phyloP scores from a whole-genome alignment of 805 yeast genomes.

The Starmerella lactis-condensi region DNA sequence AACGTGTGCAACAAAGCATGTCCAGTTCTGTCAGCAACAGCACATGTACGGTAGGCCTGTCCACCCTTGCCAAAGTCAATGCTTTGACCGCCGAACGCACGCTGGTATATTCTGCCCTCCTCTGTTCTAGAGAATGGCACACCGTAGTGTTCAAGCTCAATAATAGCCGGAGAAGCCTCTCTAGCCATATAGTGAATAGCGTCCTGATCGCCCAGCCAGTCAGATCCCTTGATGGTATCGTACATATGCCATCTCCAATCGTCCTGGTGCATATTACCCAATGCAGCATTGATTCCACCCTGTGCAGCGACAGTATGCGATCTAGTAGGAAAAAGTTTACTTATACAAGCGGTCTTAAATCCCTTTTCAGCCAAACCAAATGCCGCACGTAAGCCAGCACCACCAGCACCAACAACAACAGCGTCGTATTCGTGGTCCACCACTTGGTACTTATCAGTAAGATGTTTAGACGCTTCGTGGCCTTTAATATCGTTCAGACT shows the following conservation, averaged over 20 bases:
- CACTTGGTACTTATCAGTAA: conserved; percentile 63
- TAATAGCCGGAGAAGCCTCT: conserved; percentile 90
- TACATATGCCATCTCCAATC: conserved; percentile 99
- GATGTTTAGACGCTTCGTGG: conserved; percentile 33
- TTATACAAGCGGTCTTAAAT: conserved; percentile 89
- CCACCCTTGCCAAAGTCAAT: conserved; percentile 95
- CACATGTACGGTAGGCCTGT: conserved; percentile 98
- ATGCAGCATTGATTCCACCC: conserved; percentile 98
- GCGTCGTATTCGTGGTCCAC: conserved; percentile 97
- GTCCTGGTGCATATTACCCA: conserved; percentile 95
- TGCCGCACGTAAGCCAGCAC: conserved; percentile 97
- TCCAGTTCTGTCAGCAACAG: conserved; percentile 98
- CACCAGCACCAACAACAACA: conserved; percentile 97
- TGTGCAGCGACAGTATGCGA: conserved; percentile 99
- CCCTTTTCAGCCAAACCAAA: conserved; percentile 96
- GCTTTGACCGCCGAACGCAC: conserved; percentile 98
- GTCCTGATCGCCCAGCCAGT: conserved; percentile 99
- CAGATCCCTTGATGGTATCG: conserved; percentile 97
- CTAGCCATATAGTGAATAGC: conserved; percentile 98
- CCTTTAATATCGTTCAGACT: conserved; percentile 25
- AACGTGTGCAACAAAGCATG: conserved; percentile 90
- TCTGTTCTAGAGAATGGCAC: conserved; percentile 95
- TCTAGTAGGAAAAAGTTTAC: conserved; percentile 93
- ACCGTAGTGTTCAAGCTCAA: conserved; percentile 95
- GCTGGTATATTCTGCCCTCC: conserved; percentile 90